A percentile compares a stretch with the other conserved stretches of the same genome.
Evolutionary conservation across 257 asterid species (phyloP).

Genomic region (Voacanga thouarsii): DNA sequence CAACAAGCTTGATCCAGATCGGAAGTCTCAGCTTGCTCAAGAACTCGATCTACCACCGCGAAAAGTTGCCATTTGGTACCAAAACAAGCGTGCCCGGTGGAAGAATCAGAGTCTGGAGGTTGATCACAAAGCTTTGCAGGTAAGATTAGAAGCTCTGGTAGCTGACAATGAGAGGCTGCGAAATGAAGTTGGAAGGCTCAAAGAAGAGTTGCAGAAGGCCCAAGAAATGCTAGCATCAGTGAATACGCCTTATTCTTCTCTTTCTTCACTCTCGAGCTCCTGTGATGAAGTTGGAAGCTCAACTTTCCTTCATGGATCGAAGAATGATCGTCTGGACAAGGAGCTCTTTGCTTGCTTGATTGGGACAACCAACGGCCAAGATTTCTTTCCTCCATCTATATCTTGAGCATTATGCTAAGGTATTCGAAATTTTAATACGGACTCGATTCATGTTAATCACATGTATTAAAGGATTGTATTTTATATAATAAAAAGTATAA

Average conservation of each 20-base stretch:
- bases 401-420: conserved; percentile 5
- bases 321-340: conserved; percentile 36
- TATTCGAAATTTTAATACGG: too few species aligned
- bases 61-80: conserved; percentile 73
- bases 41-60: conserved; percentile 57
- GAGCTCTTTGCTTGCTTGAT: conserved; percentile 41
- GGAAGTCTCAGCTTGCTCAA: conserved; percentile 43
- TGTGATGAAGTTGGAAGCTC: conserved; percentile 54
- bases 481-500: too few species aligned
- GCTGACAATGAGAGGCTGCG: conserved; percentile 42
- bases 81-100: conserved; percentile 67
- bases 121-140: conserved; percentile 44
- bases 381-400: conserved; percentile 26
- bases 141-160: conserved; percentile 29
- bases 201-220: conserved; percentile 39
- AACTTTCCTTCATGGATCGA: conserved; percentile 17
- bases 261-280: conserved; percentile 39
- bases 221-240: conserved; percentile 26
- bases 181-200: conserved; percentile 45
- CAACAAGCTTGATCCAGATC: conserved; percentile 55
- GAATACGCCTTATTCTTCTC: conserved; percentile 20
- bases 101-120: conserved; percentile 56
- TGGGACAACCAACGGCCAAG: conserved; percentile 31
- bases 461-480: too few species aligned
- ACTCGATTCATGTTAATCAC: too few species aligned